A percentile compares a stretch with the other conserved stretches of the same genome.
Conservation (phyloP, 2,329 filamentous ascomycete species). For the Pseudogymnoascus sp. region DNA sequence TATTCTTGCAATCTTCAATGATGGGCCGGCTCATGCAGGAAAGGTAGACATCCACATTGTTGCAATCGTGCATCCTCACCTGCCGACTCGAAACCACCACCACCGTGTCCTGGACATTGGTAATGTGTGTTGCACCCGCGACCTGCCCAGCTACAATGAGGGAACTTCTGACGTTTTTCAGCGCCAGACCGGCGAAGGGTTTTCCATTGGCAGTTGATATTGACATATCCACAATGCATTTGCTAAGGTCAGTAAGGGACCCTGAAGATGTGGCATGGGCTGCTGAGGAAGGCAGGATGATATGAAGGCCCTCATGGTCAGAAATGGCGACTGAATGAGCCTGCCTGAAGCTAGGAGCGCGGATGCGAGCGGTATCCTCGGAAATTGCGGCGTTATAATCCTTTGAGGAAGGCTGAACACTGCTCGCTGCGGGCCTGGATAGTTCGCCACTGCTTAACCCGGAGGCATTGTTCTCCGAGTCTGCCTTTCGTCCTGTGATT, state of each 20-base stretch:
- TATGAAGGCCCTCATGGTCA: slow-evolving; percentile 59
- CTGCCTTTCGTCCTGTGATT: slow-evolving; percentile 23
- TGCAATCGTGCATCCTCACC: slow-evolving; percentile 84
- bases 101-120: slow-evolving; percentile 61
- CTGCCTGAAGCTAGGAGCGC: slow-evolving; percentile 56
- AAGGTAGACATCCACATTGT: slow-evolving; percentile 74
- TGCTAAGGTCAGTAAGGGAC: slow-evolving; percentile 58
- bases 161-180: slow-evolving; percentile 62
- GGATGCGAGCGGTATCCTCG: slow-evolving; percentile 32
- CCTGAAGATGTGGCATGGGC: slow-evolving; percentile 65
- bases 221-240: slow-evolving; percentile 75
- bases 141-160: slow-evolving; percentile 74
- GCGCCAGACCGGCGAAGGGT: slow-evolving; percentile 60
- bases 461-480: slow-evolving; percentile 16
- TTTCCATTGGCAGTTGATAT: slow-evolving; percentile 50
- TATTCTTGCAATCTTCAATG: slow-evolving; percentile 74
- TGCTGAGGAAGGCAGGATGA: slow-evolving; percentile 66
- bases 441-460: slow-evolving; percentile 7
- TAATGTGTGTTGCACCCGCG: slow-evolving; percentile 74
- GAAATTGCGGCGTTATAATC: slow-evolving; percentile 53
- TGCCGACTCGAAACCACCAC: slow-evolving; percentile 76
- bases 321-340: slow-evolving; percentile 55
- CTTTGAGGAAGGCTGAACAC: slow-evolving; percentile 28
- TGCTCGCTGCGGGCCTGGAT: slow-evolving; percentile 30
- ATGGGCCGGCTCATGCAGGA: slow-evolving; percentile 78